A percentile compares a stretch with the other conserved stretches of the same genome.
Conservation (phyloP, 345 rosid species). For the Lumnitzera littorea region DNA sequence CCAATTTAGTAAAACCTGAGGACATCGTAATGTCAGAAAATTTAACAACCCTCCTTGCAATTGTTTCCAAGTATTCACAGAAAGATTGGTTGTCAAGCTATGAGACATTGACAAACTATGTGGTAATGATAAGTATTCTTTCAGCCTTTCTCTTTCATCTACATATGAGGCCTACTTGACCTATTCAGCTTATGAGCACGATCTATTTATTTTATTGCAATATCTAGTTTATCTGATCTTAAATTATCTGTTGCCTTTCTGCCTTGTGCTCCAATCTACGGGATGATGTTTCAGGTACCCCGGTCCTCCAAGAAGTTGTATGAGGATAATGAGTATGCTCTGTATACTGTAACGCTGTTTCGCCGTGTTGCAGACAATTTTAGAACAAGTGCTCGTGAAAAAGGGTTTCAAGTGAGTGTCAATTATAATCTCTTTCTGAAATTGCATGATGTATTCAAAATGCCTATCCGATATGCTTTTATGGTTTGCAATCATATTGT, state of each 20-base stretch:
- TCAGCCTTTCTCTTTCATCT: background rate
- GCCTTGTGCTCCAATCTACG: background rate
- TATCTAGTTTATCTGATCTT: no score
- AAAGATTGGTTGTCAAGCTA: conserved; percentile 96
- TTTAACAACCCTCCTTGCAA: conserved; percentile 74
- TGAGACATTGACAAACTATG: conserved; percentile 84
- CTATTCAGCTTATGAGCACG: no score
- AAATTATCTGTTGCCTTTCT: background rate
- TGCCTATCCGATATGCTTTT: background rate
- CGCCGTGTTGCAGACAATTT: conserved; percentile 91
- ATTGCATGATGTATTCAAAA: background rate
- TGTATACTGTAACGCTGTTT: conserved; percentile 80
- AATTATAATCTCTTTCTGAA: background rate
- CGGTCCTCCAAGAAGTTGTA: conserved; percentile 86
- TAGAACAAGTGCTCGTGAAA: conserved; percentile 72
- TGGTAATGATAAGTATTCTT: conserved; percentile 46
- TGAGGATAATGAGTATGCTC: conserved; percentile 99
- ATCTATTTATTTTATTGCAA: no score
- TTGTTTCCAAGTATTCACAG: conserved; percentile 92
- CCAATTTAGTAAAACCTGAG: conserved; percentile 83
- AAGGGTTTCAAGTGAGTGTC: conserved; percentile 78
- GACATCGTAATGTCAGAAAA: conserved; percentile 83
- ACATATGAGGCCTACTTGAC: no score
- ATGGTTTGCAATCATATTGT: conserved; percentile 12
- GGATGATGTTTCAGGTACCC: conserved; percentile 61